phyloP scores from a whole-genome alignment of 371 early-diverging fungal genomes.

The Syncephalis plumigaleata region DNA sequence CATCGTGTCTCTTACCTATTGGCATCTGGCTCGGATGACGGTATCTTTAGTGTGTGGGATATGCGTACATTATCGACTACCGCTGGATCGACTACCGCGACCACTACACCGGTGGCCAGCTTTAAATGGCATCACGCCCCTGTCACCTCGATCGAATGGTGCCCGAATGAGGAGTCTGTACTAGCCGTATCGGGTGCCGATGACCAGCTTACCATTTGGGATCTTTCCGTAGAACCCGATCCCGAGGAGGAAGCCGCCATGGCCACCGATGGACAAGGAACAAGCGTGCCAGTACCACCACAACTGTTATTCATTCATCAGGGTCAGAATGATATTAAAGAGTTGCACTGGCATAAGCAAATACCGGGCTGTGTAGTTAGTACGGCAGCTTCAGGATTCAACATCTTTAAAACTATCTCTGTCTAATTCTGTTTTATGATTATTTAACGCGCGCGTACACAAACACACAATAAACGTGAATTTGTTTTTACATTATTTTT shows the following conservation, averaged over 20 bases:
- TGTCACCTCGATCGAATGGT: slow-evolving; percentile 95
- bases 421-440: slow-evolving; percentile 19
- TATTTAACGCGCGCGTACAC: too few species aligned
- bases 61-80: slow-evolving; percentile 44
- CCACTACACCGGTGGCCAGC: slow-evolving; percentile 78
- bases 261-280: slow-evolving; percentile 16
- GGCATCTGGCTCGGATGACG: slow-evolving; percentile 89
- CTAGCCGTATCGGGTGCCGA: slow-evolving; percentile 88
- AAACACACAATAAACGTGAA: too few species aligned
- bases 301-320: slow-evolving; percentile 92
- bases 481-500: too few species aligned
- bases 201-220: slow-evolving; percentile 95
- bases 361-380: slow-evolving; percentile 77
- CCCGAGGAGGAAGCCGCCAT: slow-evolving; percentile 47
- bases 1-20: slow-evolving; percentile 55
- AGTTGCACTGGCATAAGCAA: slow-evolving; percentile 91
- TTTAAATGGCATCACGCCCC: slow-evolving; percentile 89
- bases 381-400: slow-evolving; percentile 80
- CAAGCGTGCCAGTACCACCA: slow-evolving; percentile 53
- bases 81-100: not conserved
- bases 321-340: slow-evolving; percentile 87
- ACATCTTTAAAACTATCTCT: slow-evolving; percentile 91
- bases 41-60: slow-evolving; percentile 90
- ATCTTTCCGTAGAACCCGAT: slow-evolving; percentile 87
- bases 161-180: slow-evolving; percentile 81